phyloP scores from a whole-genome alignment of 352 stramenopile genomes.

The Phytophthora melonis region DNA sequence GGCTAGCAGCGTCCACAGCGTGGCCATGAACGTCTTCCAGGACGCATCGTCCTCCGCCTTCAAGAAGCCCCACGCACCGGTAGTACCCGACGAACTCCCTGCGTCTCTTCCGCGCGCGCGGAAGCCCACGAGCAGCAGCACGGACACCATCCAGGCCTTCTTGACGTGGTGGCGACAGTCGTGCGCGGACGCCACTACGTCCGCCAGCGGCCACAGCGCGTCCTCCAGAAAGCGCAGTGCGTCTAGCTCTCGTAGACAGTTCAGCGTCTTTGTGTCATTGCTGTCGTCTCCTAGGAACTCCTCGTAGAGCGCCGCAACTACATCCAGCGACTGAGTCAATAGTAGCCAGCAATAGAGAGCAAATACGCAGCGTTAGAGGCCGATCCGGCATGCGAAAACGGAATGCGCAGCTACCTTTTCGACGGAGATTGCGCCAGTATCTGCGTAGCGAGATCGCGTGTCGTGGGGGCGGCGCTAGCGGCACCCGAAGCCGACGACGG shows the following conservation, averaged over 20 bases:
- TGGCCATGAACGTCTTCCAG: slow-evolving; percentile 52
- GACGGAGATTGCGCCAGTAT: slow-evolving; percentile 33
- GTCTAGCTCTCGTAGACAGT: slow-evolving; percentile 39
- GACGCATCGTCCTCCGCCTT: slow-evolving; percentile 24
- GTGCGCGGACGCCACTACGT: slow-evolving; percentile 19
- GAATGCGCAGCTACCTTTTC: slow-evolving; percentile 36
- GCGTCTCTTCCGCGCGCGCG: slow-evolving; percentile 19
- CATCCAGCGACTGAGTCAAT: slow-evolving; percentile 35
- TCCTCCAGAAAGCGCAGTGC: slow-evolving; percentile 55
- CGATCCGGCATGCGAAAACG: background rate
- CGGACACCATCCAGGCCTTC: slow-evolving; percentile 51
- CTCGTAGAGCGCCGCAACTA: slow-evolving; percentile 48
- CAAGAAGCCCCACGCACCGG: slow-evolving; percentile 36
- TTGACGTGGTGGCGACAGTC: slow-evolving; percentile 51
- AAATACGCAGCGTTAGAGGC: slow-evolving; percentile 16
- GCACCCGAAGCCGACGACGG: slow-evolving; percentile 4
- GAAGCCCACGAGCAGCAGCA: slow-evolving; percentile 56
- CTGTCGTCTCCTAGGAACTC: slow-evolving; percentile 38
- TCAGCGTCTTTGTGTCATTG: slow-evolving; percentile 24
- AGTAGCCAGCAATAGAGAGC: no score
- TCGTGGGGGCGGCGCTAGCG: slow-evolving; percentile 16
- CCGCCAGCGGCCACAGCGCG: slow-evolving; percentile 58
- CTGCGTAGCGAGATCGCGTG: slow-evolving; percentile 3
- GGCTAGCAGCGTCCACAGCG: slow-evolving; percentile 42
- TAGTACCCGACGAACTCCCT: background rate